Evolutionary conservation across 805 yeast genomes (phyloP).

Genomic region (Kluyveromyces dobzhanskii): DNA sequence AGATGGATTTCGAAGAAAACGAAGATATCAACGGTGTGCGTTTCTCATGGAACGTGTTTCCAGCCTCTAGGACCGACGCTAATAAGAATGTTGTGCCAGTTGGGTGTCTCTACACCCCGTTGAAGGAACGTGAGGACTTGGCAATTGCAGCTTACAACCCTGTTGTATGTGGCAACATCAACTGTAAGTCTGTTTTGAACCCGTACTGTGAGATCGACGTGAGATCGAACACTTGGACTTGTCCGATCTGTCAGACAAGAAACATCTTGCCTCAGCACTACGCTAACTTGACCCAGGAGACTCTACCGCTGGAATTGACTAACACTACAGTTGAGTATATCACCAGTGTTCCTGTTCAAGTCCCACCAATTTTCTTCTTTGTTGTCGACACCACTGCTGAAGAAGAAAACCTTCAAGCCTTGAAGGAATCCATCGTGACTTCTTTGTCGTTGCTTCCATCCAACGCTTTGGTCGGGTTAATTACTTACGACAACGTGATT

Average conservation of each 20-base stretch:
- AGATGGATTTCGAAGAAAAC: slow-evolving; percentile 43
- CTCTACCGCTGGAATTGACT: slow-evolving; percentile 72
- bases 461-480: slow-evolving; percentile 77
- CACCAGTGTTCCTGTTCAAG: slow-evolving; percentile 67
- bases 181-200: slow-evolving; percentile 79
- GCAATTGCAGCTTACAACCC: slow-evolving; percentile 83
- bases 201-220: slow-evolving; percentile 80
- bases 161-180: slow-evolving; percentile 59
- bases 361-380: slow-evolving; percentile 80
- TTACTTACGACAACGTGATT: slow-evolving; percentile 81
- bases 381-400: slow-evolving; percentile 88
- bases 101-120: slow-evolving; percentile 92
- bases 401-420: slow-evolving; percentile 72
- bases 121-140: slow-evolving; percentile 67
- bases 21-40: slow-evolving; percentile 73
- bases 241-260: slow-evolving; percentile 73
- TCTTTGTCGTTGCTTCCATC: slow-evolving; percentile 79
- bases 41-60: slow-evolving; percentile 77
- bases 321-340: slow-evolving; percentile 81
- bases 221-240: slow-evolving; percentile 70
- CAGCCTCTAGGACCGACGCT: slow-evolving; percentile 82
- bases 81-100: slow-evolving; percentile 89
- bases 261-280: slow-evolving; percentile 80
- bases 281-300: slow-evolving; percentile 63
- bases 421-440: slow-evolving; percentile 71